Evolutionary conservation across 2,329 filamentous ascomycete species (phyloP).

Genomic region (Zymoseptoria brevis): DNA sequence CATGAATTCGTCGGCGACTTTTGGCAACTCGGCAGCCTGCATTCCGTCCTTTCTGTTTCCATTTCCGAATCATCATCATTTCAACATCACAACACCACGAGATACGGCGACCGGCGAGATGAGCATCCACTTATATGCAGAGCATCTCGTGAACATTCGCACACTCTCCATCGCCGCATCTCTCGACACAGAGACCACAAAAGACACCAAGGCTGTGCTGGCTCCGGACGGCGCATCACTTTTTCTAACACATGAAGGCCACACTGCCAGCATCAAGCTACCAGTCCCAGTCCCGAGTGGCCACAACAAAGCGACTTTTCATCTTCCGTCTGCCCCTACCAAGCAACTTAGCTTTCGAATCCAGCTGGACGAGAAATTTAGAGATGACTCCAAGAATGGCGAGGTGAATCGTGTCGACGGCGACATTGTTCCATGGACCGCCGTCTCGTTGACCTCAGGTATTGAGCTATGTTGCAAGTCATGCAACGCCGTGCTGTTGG

Average conservation of each 20-base stretch:
- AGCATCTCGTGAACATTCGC: conserved; percentile 53
- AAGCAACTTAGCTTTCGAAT: conserved; percentile 49
- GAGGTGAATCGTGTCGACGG: conserved; percentile 18
- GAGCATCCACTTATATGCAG: conserved; percentile 47
- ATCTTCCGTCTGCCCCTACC: conserved; percentile 40
- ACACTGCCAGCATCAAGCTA: conserved; percentile 38
- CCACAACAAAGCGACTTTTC: conserved; percentile 36
- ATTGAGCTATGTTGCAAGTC: conserved; percentile 23
- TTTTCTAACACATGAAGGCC: conserved; percentile 40
- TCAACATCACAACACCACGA: background rate
- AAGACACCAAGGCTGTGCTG: conserved; percentile 37
- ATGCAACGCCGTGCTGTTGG: conserved; percentile 23
- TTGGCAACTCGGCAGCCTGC: background rate
- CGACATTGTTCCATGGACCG: conserved; percentile 39
- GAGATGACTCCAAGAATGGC: conserved; percentile 9
- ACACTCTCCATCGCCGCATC: conserved; percentile 52
- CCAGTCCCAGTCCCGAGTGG: conserved; percentile 39
- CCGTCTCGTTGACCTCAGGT: conserved; percentile 25
- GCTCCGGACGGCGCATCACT: conserved; percentile 38
- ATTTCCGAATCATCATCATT: background rate
- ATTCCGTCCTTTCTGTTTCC: background rate
- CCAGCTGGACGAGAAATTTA: conserved; percentile 38
- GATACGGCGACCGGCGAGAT: conserved; percentile 1
- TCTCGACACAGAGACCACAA: conserved; percentile 37
- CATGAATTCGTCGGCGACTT: background rate